phyloP scores from a whole-genome alignment of 306 rosid genomes.

The Fragaria nilgerrensis region DNA sequence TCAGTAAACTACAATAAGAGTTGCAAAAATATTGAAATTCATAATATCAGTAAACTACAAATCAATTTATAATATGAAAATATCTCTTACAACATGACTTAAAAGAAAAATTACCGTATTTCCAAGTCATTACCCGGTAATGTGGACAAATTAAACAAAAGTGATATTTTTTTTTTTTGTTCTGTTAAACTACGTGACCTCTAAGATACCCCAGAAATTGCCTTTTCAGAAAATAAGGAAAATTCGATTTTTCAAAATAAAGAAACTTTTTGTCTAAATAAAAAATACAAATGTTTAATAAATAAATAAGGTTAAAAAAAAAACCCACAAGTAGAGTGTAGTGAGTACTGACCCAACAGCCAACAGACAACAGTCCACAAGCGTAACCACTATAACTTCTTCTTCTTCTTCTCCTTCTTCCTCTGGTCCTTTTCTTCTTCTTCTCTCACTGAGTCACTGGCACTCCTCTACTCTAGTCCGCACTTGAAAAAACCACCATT shows the following conservation, averaged over 20 bases:
- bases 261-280: not conserved
- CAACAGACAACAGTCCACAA: not conserved
- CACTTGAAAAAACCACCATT: too few relatives aligned
- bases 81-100: too few relatives aligned
- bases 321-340: slow-evolving; percentile 11
- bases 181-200: not conserved
- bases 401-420: not conserved
- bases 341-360: too few relatives aligned
- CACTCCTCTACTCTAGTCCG: not conserved
- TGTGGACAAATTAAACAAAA: too few relatives aligned
- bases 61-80: too few relatives aligned
- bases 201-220: not conserved
- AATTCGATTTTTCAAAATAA: not conserved
- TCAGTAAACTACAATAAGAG: too few relatives aligned
- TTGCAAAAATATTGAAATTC: too few relatives aligned
- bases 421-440: not conserved
- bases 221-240: not conserved
- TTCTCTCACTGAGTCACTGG: not conserved
- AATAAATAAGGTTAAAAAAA: not conserved
- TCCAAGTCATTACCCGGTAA: too few relatives aligned
- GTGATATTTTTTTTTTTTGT: too few relatives aligned
- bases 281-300: not conserved
- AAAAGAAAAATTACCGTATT: too few relatives aligned
- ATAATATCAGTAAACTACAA: too few relatives aligned
- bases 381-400: slow-evolving; percentile 12